Conservation (phyloP, 768 basidiomycete species). For the Leccinum arenicola region DNA sequence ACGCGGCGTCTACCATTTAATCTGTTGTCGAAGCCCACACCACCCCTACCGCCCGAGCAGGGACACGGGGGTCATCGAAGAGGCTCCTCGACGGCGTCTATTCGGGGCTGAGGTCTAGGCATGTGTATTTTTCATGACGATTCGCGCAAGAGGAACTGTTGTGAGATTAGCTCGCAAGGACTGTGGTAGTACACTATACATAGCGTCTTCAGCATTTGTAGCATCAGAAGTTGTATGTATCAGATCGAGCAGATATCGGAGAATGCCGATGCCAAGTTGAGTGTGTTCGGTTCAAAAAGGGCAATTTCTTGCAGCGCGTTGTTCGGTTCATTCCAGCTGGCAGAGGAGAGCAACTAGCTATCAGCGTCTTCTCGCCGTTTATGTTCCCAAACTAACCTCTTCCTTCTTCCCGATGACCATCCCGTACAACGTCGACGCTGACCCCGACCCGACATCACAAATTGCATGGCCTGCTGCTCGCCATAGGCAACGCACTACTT, state of each 20-base stretch:
- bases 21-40: conserved; percentile 55
- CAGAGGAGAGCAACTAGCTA: not conserved
- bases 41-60: conserved; percentile 30
- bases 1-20: conserved; percentile 67
- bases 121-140: conserved; percentile 7
- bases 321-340: not conserved
- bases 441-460: conserved; percentile 78
- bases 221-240: conserved; percentile 6
- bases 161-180: conserved; percentile 27
- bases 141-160: conserved; percentile 15
- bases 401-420: conserved; percentile 49
- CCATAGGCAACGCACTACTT: conserved; percentile 30
- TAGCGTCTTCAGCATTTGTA: conserved; percentile 16
- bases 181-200: conserved; percentile 5
- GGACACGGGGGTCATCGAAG: conserved; percentile 37
- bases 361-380: not conserved
- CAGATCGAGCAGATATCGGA: conserved; percentile 15
- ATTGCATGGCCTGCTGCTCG: conserved; percentile 67
- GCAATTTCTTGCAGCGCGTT: not conserved
- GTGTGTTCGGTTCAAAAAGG: conserved; percentile 17
- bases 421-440: conserved; percentile 47
- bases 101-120: conserved; percentile 26
- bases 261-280: conserved; percentile 22
- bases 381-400: conserved; percentile 8
- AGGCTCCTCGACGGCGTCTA: conserved; percentile 41